phyloP scores from a whole-genome alignment of 192 early-diverging fungal species.

The Piromyces sp. region DNA sequence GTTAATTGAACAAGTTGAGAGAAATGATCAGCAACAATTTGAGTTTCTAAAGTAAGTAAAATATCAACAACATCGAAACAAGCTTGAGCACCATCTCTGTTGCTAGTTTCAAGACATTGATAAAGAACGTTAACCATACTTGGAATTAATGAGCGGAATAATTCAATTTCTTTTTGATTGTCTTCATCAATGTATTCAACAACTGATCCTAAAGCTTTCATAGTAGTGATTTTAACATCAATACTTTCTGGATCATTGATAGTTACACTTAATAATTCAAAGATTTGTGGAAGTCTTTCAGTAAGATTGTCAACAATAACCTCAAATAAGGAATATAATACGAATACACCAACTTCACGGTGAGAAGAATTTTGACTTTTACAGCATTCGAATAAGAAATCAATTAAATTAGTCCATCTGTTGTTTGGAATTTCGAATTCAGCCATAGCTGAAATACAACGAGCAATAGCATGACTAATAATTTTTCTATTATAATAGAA shows the following conservation, averaged over 20 bases:
- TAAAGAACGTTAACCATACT: constrained; percentile 71
- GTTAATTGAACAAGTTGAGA: constrained; percentile 67
- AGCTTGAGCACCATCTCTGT: constrained; percentile 57
- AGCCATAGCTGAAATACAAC: constrained; percentile 78
- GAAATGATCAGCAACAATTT: constrained; percentile 27
- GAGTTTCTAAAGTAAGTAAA: constrained; percentile 44
- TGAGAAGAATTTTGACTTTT: constrained; percentile 50
- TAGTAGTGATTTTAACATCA: constrained; percentile 57
- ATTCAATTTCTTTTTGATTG: constrained; percentile 45
- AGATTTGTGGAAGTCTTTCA: constrained; percentile 35
- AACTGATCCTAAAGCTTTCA: constrained; percentile 20
- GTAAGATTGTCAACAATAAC: constrained; percentile 53
- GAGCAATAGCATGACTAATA: constrained; percentile 60
- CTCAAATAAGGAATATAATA: constrained; percentile 75
- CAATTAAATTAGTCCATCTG: constrained; percentile 60
- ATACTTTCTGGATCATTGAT: constrained; percentile 70
- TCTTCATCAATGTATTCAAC: constrained; percentile 59
- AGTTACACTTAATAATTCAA: constrained; percentile 53
- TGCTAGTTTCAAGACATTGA: constrained; percentile 48
- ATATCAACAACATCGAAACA: constrained; percentile 80
- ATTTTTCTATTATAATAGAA: constrained; percentile 21
- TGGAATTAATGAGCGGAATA: constrained; percentile 58
- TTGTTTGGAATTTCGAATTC: constrained; percentile 58
- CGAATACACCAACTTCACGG: constrained; percentile 73
- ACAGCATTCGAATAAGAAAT: constrained; percentile 65